These are phyloP conservation scores for Blumeriella jaapii DNA, from an alignment of 2,329 filamentous ascomycete genomes.

Conservation along the genomic window DNA sequence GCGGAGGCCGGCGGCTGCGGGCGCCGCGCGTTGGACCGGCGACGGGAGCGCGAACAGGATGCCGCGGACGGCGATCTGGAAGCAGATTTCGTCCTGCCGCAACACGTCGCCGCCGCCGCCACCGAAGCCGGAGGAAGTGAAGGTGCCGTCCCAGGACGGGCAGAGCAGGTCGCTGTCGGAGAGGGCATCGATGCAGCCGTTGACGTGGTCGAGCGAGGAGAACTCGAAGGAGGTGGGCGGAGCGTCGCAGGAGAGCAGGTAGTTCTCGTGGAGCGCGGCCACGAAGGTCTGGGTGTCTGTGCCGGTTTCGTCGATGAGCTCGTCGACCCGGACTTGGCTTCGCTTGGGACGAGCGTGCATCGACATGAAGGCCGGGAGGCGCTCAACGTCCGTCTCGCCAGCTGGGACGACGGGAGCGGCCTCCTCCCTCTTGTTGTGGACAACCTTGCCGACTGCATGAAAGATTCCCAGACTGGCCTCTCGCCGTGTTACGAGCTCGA, in stretches of 20 bases:
- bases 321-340: conserved; percentile 58
- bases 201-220: conserved; percentile 64
- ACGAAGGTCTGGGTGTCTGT: conserved; percentile 88
- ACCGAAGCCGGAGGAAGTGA: conserved; percentile 45
- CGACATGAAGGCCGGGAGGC: conserved; percentile 47
- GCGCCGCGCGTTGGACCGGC: conserved; percentile 64
- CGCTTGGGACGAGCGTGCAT: conserved; percentile 46
- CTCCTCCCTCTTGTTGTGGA: conserved; percentile 85
- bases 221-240: conserved; percentile 37
- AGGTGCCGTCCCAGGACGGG: conserved; percentile 58
- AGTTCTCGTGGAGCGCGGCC: conserved; percentile 88
- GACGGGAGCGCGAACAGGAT: conserved; percentile 74
- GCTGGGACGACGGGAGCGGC: conserved; percentile 29
- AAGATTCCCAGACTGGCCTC: conserved; percentile 91
- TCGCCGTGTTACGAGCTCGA: conserved; percentile 73
- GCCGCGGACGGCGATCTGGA: conserved; percentile 81
- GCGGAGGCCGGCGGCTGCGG: conserved; percentile 24
- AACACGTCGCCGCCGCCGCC: conserved; percentile 58
- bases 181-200: conserved; percentile 74
- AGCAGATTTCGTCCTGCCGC: conserved; percentile 87
- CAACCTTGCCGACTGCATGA: conserved; percentile 88
- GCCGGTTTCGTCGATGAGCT: conserved; percentile 83
- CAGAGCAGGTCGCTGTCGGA: conserved; percentile 82
- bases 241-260: conserved; percentile 67
- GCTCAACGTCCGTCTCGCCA: conserved; percentile 35